These are phyloP conservation scores for Trichoderma sp. DNA, from an alignment of 2,329 filamentous ascomycete species.

Conservation along the genomic window DNA sequence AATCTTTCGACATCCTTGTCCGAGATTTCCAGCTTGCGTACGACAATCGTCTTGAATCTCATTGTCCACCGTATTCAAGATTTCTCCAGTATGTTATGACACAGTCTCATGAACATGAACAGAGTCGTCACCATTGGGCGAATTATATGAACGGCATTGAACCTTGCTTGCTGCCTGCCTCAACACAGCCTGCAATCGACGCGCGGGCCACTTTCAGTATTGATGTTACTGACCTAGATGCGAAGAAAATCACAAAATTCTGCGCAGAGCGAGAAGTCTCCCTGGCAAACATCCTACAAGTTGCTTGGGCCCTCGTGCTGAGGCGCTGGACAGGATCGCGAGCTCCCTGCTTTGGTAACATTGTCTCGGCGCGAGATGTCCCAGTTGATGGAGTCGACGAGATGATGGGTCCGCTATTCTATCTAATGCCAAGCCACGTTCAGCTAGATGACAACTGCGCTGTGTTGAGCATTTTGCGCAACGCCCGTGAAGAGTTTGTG, in stretches of 20 bases:
- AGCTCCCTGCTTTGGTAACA: neutral
- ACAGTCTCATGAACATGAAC: neutral
- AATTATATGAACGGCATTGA: neutral
- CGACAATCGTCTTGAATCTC: neutral
- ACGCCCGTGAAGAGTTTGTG: neutral
- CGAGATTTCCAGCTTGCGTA: neutral
- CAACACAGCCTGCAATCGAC: neutral
- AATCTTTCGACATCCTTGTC: neutral
- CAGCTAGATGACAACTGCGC: neutral
- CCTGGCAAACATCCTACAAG: neutral
- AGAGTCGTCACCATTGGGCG: neutral
- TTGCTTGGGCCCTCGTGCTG: neutral
- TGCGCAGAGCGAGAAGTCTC: neutral
- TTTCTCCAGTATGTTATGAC: neutral
- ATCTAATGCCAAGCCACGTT: neutral
- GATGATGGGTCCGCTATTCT: neutral
- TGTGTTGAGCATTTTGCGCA: neutral
- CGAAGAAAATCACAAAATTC: neutral
- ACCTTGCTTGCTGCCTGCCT: neutral
- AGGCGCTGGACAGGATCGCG: neutral
- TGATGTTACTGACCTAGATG: neutral
- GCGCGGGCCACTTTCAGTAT: neutral
- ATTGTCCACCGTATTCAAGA: neutral
- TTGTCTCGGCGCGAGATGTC: neutral
- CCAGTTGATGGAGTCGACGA: neutral